Conservation (phyloP, 2,329 filamentous ascomycete genomes). For the Trichoderma hamatum region DNA sequence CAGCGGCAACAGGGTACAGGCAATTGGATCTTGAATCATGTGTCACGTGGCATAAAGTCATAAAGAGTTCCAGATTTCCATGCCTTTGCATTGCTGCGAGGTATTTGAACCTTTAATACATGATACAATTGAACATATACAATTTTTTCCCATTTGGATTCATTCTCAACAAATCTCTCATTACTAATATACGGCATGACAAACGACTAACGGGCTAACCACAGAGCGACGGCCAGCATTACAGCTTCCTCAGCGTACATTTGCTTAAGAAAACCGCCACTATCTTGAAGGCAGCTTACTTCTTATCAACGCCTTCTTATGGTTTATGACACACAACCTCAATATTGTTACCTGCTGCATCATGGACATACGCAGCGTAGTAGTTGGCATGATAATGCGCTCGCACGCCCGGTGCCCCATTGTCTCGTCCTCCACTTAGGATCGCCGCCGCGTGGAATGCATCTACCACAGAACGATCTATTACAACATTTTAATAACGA, state of each 20-base stretch:
- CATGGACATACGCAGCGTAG: slow-evolving; percentile 55
- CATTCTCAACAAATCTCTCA: background rate
- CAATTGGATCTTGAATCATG: background rate
- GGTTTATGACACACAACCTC: slow-evolving; percentile 45
- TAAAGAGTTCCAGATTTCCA: too few relatives aligned
- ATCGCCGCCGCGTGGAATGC: slow-evolving; percentile 48
- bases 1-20: too few relatives aligned
- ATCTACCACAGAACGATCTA: slow-evolving; percentile 48
- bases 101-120: too few relatives aligned
- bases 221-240: background rate
- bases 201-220: background rate
- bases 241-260: background rate
- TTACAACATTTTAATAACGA: background rate
- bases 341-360: slow-evolving; percentile 57
- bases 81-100: too few relatives aligned
- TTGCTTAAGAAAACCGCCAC: background rate
- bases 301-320: background rate
- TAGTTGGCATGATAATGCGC: slow-evolving; percentile 50
- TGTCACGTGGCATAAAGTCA: too few relatives aligned
- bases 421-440: slow-evolving; percentile 50
- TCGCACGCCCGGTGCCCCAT: slow-evolving; percentile 52
- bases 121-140: too few relatives aligned
- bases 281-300: background rate
- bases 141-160: background rate
- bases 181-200: background rate